Percentiles rank a stretch among this genome's conserved stretches.
Evolutionary conservation across 2,329 filamentous ascomycete species (phyloP).

Genomic region (Allantophomopsis lycopodina): DNA sequence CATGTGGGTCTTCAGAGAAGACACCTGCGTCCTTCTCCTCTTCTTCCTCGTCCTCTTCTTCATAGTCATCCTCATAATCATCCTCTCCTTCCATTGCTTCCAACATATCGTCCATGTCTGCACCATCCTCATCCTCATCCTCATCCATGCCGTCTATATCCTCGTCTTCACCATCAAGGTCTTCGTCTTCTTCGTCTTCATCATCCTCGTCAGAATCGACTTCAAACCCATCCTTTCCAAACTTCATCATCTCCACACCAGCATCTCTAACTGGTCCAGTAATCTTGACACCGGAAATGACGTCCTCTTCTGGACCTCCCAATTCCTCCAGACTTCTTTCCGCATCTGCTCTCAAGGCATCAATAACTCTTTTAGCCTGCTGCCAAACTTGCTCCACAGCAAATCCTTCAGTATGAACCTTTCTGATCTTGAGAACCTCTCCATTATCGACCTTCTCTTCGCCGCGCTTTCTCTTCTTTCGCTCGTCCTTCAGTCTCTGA

Average conservation of each 20-base stretch:
- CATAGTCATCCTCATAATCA: constrained; percentile 20
- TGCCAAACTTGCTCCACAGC: constrained; percentile 87
- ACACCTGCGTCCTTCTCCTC: constrained; percentile 35
- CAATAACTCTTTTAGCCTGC: constrained; percentile 74
- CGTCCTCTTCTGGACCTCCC: constrained; percentile 9
- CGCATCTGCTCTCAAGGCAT: constrained; percentile 42
- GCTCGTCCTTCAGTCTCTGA: constrained; percentile 49
- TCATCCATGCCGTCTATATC: constrained; percentile 15
- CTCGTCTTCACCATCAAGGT: constrained; percentile 21
- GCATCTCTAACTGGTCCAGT: constrained; percentile 22
- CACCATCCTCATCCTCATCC: constrained; percentile 18
- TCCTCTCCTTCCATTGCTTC: constrained; percentile 19
- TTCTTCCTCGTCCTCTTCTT: constrained; percentile 26
- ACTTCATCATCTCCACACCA: constrained; percentile 19
- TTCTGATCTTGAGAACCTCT: constrained; percentile 58
- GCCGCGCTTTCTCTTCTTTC: constrained; percentile 65
- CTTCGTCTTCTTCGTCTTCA: constrained; percentile 21
- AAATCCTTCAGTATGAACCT: constrained; percentile 78
- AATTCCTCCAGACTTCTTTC: constrained; percentile 28
- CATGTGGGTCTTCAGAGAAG: constrained; percentile 61
- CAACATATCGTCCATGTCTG: constrained; percentile 13
- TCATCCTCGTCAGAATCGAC: constrained; percentile 17
- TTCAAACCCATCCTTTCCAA: constrained; percentile 25
- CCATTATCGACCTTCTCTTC: constrained; percentile 29
- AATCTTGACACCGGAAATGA: constrained; percentile 11